Percentiles rank a stretch among this genome's conserved stretches.
Evolutionary conservation across 2,329 filamentous ascomycete genomes (phyloP).

Genomic region (Xylaria sp.): DNA sequence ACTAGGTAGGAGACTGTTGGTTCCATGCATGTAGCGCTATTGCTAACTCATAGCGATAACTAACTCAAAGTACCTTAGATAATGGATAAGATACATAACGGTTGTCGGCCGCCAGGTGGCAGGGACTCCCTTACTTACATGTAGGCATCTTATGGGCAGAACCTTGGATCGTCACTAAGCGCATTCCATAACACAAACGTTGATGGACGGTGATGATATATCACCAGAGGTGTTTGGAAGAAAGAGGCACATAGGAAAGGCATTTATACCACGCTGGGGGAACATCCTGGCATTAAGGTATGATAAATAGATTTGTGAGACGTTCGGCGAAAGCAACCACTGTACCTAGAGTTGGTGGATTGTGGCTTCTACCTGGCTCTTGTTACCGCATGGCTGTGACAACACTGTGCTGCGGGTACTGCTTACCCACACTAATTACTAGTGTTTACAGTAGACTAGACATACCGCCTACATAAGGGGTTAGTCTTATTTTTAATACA

Average conservation of each 20-base stretch:
- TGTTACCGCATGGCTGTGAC: too few species aligned
- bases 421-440: too few species aligned
- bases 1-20: constrained; percentile 10
- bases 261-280: neutral
- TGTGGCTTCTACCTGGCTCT: too few species aligned
- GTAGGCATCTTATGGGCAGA: neutral
- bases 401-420: too few species aligned
- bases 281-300: neutral
- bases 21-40: neutral
- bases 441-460: too few species aligned
- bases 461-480: too few species aligned
- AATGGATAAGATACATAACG: neutral
- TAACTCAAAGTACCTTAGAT: neutral
- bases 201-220: neutral
- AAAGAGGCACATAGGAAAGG: neutral
- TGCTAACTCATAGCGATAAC: neutral
- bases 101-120: neutral
- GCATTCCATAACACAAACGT: neutral
- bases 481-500: too few species aligned
- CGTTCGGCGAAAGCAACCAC: neutral
- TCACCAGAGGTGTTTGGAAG: neutral
- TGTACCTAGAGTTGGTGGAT: too few species aligned
- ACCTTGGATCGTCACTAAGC: neutral
- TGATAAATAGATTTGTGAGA: constrained; percentile 24
- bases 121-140: too few species aligned